These are phyloP conservation scores for Castanea sativa DNA, from an alignment of 306 rosid genomes.

Conservation along the genomic window DNA sequence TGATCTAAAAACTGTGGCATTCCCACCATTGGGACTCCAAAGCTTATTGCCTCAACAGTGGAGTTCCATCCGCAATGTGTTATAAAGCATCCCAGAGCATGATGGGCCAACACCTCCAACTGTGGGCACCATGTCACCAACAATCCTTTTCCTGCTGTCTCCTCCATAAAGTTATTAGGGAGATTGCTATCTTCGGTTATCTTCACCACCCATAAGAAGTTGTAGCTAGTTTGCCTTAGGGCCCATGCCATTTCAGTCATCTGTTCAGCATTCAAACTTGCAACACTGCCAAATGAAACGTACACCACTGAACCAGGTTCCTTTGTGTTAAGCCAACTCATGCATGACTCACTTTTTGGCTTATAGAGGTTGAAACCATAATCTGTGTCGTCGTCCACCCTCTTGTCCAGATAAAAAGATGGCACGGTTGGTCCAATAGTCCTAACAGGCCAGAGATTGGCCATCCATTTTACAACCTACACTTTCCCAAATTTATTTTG, in stretches of 20 bases:
- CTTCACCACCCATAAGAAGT: slow-evolving; percentile 17
- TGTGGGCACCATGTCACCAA: slow-evolving; percentile 13
- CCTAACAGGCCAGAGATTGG: not conserved
- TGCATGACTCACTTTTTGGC: slow-evolving; percentile 1
- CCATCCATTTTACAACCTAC: slow-evolving; percentile 15
- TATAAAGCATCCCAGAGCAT: not conserved
- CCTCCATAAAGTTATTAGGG: not conserved
- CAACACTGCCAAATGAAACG: slow-evolving; percentile 25
- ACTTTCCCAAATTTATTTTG: not conserved
- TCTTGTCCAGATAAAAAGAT: slow-evolving; percentile 10
- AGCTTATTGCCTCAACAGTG: not conserved
- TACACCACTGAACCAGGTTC: slow-evolving; percentile 9
- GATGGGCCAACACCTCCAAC: slow-evolving; percentile 12
- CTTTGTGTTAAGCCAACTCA: slow-evolving; percentile 7
- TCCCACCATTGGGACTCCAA: slow-evolving; percentile 1
- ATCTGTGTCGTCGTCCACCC: slow-evolving; percentile 6
- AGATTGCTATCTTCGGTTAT: slow-evolving; percentile 9
- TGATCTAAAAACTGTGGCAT: not conserved
- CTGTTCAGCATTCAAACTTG: not conserved
- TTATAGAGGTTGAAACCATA: slow-evolving; percentile 2
- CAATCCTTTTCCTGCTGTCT: not conserved
- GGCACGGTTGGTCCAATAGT: slow-evolving; percentile 19
- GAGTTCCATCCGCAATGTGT: slow-evolving; percentile 5
- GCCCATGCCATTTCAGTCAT: slow-evolving; percentile 22
- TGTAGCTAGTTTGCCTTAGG: not conserved